Evolutionary conservation across 2,329 filamentous ascomycete species (phyloP).

Genomic region (Ilyonectria sp.): DNA sequence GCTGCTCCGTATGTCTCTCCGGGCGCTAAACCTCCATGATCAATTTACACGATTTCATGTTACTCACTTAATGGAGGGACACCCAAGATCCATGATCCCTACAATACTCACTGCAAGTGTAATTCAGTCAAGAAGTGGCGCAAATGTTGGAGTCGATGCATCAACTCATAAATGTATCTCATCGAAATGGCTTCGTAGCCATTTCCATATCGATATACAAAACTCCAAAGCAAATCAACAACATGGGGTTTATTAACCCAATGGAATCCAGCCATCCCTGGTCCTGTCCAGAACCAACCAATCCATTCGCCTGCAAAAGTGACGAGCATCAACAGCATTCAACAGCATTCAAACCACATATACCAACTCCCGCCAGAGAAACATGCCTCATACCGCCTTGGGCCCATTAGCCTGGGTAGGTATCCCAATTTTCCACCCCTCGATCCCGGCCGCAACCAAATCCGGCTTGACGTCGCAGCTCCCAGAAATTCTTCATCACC

Average conservation of each 20-base stretch:
- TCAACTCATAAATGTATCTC: conserved; percentile 1
- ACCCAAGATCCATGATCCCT: background rate
- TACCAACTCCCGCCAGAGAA: conserved; percentile 44
- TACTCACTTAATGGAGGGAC: background rate
- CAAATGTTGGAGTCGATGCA: conserved; percentile 2
- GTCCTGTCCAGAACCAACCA: conserved; percentile 40
- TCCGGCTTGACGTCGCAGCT: conserved; percentile 8
- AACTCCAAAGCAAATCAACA: conserved; percentile 27
- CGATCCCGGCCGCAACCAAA: conserved; percentile 13
- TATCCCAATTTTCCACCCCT: conserved; percentile 20
- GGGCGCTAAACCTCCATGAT: background rate
- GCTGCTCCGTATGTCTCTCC: too few relatives aligned
- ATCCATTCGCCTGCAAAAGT: conserved; percentile 33
- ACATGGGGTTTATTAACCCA: background rate
- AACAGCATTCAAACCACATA: conserved; percentile 43
- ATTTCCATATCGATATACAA: conserved; percentile 46
- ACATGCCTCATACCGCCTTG: conserved; percentile 24
- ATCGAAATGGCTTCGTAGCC: conserved; percentile 28
- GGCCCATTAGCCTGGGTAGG: conserved; percentile 18
- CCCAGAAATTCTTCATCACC: conserved; percentile 15
- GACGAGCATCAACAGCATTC: conserved; percentile 36
- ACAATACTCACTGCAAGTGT: background rate
- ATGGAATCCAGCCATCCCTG: conserved; percentile 28
- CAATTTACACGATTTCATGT: background rate
- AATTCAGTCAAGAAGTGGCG: background rate